Evolutionary conservation across 2,329 filamentous ascomycete species (phyloP).

Genomic region (Verticillium albo-atrum): DNA sequence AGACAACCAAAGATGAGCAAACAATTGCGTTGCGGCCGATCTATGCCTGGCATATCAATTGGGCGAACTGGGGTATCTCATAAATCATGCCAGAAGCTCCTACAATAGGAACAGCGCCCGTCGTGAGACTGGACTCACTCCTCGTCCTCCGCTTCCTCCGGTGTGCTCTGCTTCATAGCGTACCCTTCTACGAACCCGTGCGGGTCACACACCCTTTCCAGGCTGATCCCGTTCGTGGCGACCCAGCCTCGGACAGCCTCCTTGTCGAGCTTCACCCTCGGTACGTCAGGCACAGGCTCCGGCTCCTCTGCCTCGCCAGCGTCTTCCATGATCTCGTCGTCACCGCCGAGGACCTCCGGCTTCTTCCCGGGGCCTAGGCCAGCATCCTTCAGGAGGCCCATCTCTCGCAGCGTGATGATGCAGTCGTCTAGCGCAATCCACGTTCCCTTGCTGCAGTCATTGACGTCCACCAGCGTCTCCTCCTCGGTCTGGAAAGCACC

Average conservation of each 20-base stretch:
- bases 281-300: conserved; percentile 24
- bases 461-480: conserved; percentile 58
- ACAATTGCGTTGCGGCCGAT: too few species aligned
- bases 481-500: conserved; percentile 6
- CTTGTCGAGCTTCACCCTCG: conserved; percentile 48
- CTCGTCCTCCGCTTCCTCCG: not conserved
- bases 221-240: conserved; percentile 52
- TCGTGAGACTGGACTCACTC: not conserved
- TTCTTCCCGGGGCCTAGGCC: conserved; percentile 41
- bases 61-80: not conserved
- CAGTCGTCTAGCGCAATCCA: conserved; percentile 87
- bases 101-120: not conserved
- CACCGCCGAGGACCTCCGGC: conserved; percentile 16
- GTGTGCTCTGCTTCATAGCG: conserved; percentile 35
- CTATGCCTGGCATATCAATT: too few species aligned
- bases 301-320: conserved; percentile 20
- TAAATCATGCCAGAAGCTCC: not conserved
- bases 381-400: conserved; percentile 65
- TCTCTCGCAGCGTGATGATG: conserved; percentile 70
- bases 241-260: conserved; percentile 63
- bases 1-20: too few species aligned
- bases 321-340: conserved; percentile 15
- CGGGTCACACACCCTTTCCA: conserved; percentile 66
- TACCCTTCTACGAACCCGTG: conserved; percentile 71
- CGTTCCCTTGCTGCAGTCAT: conserved; percentile 69